Evolutionary conservation across 441 rosid genomes (phyloP), one percentile per base, ranked within the genome.

Genomic region (Pelargonium citronellum): DNA sequence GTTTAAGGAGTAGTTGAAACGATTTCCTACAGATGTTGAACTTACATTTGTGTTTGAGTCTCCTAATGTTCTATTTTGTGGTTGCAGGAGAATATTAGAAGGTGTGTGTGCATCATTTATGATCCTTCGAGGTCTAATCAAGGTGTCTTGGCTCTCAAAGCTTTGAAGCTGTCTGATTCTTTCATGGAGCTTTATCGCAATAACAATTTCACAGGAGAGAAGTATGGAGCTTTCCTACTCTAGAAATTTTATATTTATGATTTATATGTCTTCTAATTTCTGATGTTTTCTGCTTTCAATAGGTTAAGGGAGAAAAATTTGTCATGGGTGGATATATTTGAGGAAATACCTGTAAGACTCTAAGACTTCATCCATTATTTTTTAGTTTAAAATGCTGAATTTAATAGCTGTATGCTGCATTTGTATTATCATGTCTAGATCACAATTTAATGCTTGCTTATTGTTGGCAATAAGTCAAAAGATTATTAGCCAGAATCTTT

Each of bases 281-380:
- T 15, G 37, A 4, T 66, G 47, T 49, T 67, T 17, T 75, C 65
- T 46, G 66, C 61, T 76, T 51, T 47, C 74, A 39, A 16, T 75
- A 95, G 99, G 86, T 81, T 95, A 91, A 91, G 99, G 77, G 99
- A 91, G 89, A 90, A 82, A 76, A 95, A 90, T 72, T 85, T 95
- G 85, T 87, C 99, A 49, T 95, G 99, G 99, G 91, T 89, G 84
- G 98, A 92, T 80, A 92, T 95, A 68, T 95, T 95, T 77, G 99
- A 95, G 78, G 99, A 95, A 79, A 95, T 95, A 67, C 99, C 99
- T 22, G 99, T 95, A 89, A 87, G 96, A 70, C 63, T 77, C 63
- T 44, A 69, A 17, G 24, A 44, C 66, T 37, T 57, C 0, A n/a
- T 66, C 71, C 13, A 47, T 11, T 47, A 11, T 47, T 60, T 3